Percentiles rank a stretch among this genome's conserved stretches.
These are phyloP conservation scores for Kazachstania bromeliacearum DNA, from an alignment of 805 yeast genomes.

Conservation along the genomic window DNA sequence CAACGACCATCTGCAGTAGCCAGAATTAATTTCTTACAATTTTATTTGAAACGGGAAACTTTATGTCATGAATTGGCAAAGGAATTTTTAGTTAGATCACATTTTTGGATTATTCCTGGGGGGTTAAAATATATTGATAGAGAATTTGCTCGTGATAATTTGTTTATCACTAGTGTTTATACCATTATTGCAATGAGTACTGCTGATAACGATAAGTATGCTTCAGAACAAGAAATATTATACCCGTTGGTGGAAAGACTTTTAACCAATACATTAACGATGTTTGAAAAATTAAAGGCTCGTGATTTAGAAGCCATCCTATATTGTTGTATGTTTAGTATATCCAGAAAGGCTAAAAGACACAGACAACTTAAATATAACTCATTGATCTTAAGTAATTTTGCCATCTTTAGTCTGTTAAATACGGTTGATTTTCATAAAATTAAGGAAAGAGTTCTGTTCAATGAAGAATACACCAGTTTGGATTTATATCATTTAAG, in stretches of 20 bases:
- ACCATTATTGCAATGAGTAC: constrained; percentile 47
- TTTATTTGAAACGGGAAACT: constrained; percentile 35
- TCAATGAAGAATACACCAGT: constrained; percentile 20
- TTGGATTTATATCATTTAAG: constrained; percentile 45
- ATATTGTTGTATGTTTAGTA: constrained; percentile 45
- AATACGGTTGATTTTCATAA: constrained; percentile 37
- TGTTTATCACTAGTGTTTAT: constrained; percentile 46
- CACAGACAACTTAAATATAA: constrained; percentile 42
- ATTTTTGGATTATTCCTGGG: constrained; percentile 55
- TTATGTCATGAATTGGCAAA: constrained; percentile 38
- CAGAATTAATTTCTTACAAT: constrained; percentile 37
- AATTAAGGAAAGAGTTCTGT: constrained; percentile 32
- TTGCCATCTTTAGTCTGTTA: constrained; percentile 42
- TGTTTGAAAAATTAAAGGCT: constrained; percentile 45
- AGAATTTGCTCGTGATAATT: constrained; percentile 40
- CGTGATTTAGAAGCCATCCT: constrained; percentile 53
- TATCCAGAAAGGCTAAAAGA: constrained; percentile 41
- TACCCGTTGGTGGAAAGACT: constrained; percentile 41
- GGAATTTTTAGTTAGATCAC: constrained; percentile 43
- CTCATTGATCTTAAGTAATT: constrained; percentile 43
- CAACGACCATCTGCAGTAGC: constrained; percentile 32
- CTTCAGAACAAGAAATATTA: constrained; percentile 38
- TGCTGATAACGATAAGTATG: constrained; percentile 43
- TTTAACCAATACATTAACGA: constrained; percentile 38
- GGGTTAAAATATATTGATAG: constrained; percentile 42